Evolutionary conservation across 129 eudicot genomes (phyloP).

Genomic region (Arctium minus): DNA sequence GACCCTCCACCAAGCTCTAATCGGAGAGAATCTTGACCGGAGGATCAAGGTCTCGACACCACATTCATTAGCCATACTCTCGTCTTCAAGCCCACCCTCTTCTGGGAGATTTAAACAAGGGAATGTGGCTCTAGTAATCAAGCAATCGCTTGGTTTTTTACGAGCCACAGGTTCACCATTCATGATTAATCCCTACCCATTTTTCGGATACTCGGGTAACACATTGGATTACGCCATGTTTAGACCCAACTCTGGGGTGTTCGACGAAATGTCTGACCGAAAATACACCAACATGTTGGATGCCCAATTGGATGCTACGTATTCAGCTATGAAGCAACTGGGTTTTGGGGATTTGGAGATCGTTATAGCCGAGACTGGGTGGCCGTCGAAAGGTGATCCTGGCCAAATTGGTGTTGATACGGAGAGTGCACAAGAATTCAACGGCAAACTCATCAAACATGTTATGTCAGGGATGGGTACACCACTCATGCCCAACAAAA

Average conservation of each 20-base stretch:
- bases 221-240: conserved; percentile 72
- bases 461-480: conserved; percentile 74
- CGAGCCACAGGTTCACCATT: conserved; percentile 68
- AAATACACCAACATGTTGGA: conserved; percentile 82
- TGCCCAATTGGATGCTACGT: conserved; percentile 75
- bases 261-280: conserved; percentile 41
- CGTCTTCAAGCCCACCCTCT: conserved; percentile 77
- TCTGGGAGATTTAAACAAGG: conserved; percentile 60
- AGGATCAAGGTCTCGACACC: conserved; percentile 74
- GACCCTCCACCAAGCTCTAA: conserved; percentile 66
- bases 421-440: conserved; percentile 64
- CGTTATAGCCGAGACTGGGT: conserved; percentile 82
- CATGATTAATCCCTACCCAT: conserved; percentile 86
- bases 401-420: conserved; percentile 56
- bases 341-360: conserved; percentile 58
- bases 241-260: conserved; percentile 60
- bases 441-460: conserved; percentile 54
- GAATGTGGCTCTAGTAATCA: conserved; percentile 43
- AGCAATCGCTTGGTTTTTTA: conserved; percentile 56
- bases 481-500: conserved; percentile 83
- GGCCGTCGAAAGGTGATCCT: conserved; percentile 84
- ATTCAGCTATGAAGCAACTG: conserved; percentile 60
- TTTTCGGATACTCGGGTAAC: conserved; percentile 50
- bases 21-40: conserved; percentile 43
- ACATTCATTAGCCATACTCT: conserved; percentile 56